These are phyloP conservation scores for Cercospora berteroae DNA, from an alignment of 2,329 filamentous ascomycete species.

Conservation along the genomic window DNA sequence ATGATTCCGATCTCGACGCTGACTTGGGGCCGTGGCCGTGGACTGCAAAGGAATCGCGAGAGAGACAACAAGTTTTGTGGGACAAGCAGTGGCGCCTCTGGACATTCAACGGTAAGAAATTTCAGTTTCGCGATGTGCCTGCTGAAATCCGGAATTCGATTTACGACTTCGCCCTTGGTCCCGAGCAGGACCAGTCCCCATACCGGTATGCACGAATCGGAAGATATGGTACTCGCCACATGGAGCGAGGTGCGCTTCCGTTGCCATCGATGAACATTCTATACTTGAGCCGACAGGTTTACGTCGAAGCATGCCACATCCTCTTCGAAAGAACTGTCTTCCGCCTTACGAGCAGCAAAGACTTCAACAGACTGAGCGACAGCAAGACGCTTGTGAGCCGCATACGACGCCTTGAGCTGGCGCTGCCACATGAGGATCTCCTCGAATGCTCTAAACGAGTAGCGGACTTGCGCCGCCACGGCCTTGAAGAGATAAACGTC, in stretches of 20 bases:
- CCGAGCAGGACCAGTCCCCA: background rate
- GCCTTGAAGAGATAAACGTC: background rate
- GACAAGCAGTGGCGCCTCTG: slow-evolving; percentile 21
- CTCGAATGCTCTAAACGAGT: slow-evolving; percentile 17
- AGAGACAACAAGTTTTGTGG: background rate
- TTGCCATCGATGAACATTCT: slow-evolving; percentile 20
- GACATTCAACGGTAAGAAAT: slow-evolving; percentile 8
- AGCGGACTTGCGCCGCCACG: background rate
- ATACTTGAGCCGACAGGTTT: slow-evolving; percentile 22
- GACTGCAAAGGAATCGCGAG: background rate
- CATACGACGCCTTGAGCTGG: slow-evolving; percentile 28
- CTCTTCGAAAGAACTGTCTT: slow-evolving; percentile 26
- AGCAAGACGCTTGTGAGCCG: slow-evolving; percentile 10
- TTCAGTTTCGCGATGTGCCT: slow-evolving; percentile 25
- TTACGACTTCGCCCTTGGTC: slow-evolving; percentile 19
- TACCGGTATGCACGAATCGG: background rate
- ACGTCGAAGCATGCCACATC: slow-evolving; percentile 25
- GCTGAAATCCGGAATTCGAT: slow-evolving; percentile 29
- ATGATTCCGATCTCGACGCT: background rate
- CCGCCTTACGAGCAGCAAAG: slow-evolving; percentile 16
- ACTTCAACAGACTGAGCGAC: slow-evolving; percentile 20
- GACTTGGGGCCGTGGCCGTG: background rate
- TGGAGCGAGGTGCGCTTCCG: background rate
- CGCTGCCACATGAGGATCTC: slow-evolving; percentile 24
- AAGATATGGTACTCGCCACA: background rate